A percentile compares a stretch with the other conserved stretches of the same genome.
Conservation (phyloP, 805 yeast species). For the Zygosaccharomyces rouxii region DNA sequence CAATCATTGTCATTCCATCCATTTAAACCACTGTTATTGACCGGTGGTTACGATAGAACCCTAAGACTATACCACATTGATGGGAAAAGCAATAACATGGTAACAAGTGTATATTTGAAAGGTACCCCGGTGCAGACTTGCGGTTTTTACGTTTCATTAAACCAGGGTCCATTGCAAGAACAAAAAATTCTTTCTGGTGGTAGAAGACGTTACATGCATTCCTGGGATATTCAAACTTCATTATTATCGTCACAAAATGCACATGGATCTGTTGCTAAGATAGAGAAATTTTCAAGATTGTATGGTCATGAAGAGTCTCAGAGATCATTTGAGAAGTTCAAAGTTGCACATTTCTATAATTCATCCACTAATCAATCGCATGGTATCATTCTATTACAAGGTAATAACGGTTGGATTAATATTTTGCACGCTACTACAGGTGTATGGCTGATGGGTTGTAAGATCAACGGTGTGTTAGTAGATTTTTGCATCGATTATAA, state of each 20-base stretch:
- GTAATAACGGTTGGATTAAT: slow-evolving; percentile 90
- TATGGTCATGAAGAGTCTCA: slow-evolving; percentile 89
- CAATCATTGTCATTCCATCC: slow-evolving; percentile 85
- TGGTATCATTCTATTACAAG: slow-evolving; percentile 73
- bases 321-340: slow-evolving; percentile 81
- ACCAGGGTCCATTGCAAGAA: slow-evolving; percentile 30
- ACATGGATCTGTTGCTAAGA: slow-evolving; percentile 33
- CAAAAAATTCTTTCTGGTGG: slow-evolving; percentile 74
- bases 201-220: slow-evolving; percentile 84
- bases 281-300: slow-evolving; percentile 81
- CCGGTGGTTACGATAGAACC: slow-evolving; percentile 92
- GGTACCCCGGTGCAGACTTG: slow-evolving; percentile 80
- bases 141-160: slow-evolving; percentile 29
- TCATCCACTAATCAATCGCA: slow-evolving; percentile 33
- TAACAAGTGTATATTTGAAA: slow-evolving; percentile 74
- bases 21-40: slow-evolving; percentile 64
- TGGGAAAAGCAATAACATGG: slow-evolving; percentile 75
- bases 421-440: slow-evolving; percentile 70
- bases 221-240: slow-evolving; percentile 80
- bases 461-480: slow-evolving; percentile 78
- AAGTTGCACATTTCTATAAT: slow-evolving; percentile 47
- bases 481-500: slow-evolving; percentile 53
- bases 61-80: slow-evolving; percentile 84
- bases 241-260: slow-evolving; percentile 11
- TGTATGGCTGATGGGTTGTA: slow-evolving; percentile 83